Evolutionary conservation across 306 rosid genomes (phyloP).

Genomic region (Castanea crenata): DNA sequence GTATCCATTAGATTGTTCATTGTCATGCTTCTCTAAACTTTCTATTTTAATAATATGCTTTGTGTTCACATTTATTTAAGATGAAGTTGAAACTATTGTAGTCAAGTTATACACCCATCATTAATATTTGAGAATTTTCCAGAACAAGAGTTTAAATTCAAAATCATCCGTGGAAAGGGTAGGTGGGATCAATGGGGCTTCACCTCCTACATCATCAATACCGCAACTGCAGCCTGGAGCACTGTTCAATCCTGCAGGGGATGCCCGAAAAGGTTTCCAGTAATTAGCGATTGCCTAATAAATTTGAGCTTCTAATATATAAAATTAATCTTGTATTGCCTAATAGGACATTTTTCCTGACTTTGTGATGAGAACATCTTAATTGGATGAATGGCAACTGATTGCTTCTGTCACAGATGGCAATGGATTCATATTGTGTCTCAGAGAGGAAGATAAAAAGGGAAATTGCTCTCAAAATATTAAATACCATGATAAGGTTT

Average conservation of each 20-base stretch:
- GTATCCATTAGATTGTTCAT: too few relatives aligned
- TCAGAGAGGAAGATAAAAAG: background rate
- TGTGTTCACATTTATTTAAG: background rate
- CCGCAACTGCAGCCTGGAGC: background rate
- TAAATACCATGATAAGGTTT: background rate
- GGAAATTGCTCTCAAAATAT: conserved; percentile 1
- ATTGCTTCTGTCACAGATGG: conserved; percentile 7
- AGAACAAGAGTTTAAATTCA: background rate
- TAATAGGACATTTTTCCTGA: too few relatives aligned
- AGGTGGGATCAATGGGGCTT: background rate
- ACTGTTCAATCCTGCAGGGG: background rate
- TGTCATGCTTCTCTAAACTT: too few relatives aligned
- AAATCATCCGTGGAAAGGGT: background rate
- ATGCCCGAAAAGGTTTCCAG: background rate
- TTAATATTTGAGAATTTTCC: background rate
- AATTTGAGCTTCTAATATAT: background rate
- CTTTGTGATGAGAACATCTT: too few relatives aligned
- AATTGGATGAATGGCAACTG: background rate
- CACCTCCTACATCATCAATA: background rate
- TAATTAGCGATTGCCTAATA: background rate
- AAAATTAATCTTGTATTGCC: background rate
- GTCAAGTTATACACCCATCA: background rate
- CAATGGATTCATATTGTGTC: background rate
- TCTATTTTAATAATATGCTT: background rate
- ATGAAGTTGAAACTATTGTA: background rate